Conservation (phyloP, 768 basidiomycete genomes). For the Tulasnella calospora region DNA sequence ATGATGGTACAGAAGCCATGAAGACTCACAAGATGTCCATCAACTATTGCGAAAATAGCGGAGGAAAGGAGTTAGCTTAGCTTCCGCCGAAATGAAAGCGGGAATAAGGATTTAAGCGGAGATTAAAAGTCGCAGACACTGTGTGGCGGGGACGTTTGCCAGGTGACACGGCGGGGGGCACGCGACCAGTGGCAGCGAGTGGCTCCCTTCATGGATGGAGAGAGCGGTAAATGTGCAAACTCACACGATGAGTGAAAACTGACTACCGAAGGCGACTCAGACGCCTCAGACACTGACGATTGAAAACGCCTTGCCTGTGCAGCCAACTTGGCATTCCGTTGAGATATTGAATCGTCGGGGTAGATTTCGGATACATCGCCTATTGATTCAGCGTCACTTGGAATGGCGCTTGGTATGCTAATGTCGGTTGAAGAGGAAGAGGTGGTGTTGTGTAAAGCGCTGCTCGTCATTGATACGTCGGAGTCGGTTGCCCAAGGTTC, state of each 20-base stretch:
- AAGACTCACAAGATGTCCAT: conserved; percentile 17
- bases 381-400: background rate
- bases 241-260: conserved; percentile 19
- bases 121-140: background rate
- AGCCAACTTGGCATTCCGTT: background rate
- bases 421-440: background rate
- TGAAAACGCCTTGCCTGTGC: background rate
- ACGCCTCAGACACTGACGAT: background rate
- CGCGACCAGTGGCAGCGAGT: background rate
- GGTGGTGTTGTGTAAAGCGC: background rate
- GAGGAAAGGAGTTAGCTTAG: background rate
- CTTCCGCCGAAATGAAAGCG: background rate
- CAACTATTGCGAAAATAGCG: background rate
- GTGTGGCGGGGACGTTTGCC: background rate
- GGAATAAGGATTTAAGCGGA: background rate
- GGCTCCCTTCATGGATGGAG: background rate
- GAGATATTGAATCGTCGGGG: conserved; percentile 22
- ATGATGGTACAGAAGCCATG: background rate
- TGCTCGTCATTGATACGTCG: background rate
- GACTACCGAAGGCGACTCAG: conserved; percentile 3
- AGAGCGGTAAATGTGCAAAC: background rate
- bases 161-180: background rate
- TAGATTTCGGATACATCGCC: conserved; percentile 1
- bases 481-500: background rate
- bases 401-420: background rate